Evolutionary conservation across 495 filamentous ascomycete species (phyloP), one percentile per base, ranked within the genome.

Genomic region (Penicillium cinerascens): DNA sequence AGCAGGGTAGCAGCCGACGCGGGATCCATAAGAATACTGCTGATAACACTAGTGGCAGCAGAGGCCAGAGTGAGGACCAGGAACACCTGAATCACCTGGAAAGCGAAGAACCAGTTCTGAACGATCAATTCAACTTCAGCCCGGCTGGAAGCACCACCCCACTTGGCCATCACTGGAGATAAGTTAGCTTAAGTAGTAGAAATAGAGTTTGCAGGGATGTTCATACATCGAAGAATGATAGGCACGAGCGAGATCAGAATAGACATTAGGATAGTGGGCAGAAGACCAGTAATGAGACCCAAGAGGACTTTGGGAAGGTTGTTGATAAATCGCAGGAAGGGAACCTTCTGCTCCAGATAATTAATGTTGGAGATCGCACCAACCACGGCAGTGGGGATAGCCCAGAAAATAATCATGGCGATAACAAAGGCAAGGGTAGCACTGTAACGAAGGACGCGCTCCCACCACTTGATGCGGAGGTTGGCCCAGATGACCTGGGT

Each of bases 31-130:
- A 81, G 74, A 55, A 97, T 92, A 21, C 77, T 41, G n/a, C 67
- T 56, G 42, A 82, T 82, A 6, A 75, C 71, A 54, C 68, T 70
- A 23, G 76, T 60, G 2, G 87, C 80, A 1, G 90, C 78, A 13
- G 91, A 89, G 16, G 87, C 73, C 23, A 96, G 38, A 2, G 93
- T 97, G 2, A 90, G 79, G 25, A 98, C 82, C 44, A 98, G 74
- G 77, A 97, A 98, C 16, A 96, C 88, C 69, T 98, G 92, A 25
- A 98, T 78, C 38, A 98, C 87, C 68, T 96, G 92, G 81, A 97
- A 98, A 16, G 78, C 81, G 63, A 97, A 98, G 77, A 95, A 98
- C 43, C 79, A 88, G 63, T 95, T 95, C 65, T 98, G 93, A 1
- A 86, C 87, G 41, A 85, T 87, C 33, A 96, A 75, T 71, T 98